phyloP scores from a whole-genome alignment of 257 asterid genomes.

The Buddleja alternifolia region DNA sequence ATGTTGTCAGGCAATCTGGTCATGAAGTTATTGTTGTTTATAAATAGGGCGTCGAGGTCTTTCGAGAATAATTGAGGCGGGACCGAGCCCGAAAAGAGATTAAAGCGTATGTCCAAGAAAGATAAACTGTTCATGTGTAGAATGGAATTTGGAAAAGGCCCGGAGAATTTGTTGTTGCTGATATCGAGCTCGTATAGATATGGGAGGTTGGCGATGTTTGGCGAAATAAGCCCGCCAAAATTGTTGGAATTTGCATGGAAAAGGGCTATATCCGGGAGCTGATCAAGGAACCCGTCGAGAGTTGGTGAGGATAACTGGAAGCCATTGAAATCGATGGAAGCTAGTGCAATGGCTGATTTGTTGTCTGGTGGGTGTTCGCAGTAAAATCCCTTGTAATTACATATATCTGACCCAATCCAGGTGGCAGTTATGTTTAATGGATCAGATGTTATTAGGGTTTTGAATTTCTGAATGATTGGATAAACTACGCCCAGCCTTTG shows the following conservation, averaged over 20 bases:
- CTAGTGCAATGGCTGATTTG: slow-evolving; percentile 69
- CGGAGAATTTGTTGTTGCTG: slow-evolving; percentile 73
- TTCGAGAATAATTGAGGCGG: slow-evolving; percentile 60
- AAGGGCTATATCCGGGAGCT: slow-evolving; percentile 72
- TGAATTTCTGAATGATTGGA: slow-evolving; percentile 69
- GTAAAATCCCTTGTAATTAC: slow-evolving; percentile 68
- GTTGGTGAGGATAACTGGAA: slow-evolving; percentile 63
- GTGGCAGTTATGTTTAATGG: slow-evolving; percentile 66
- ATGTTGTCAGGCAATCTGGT: slow-evolving; percentile 50
- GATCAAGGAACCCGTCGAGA: slow-evolving; percentile 70
- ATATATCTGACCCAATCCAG: slow-evolving; percentile 69
- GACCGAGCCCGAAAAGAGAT: slow-evolving; percentile 63
- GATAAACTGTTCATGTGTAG: slow-evolving; percentile 48
- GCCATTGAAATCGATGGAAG: slow-evolving; percentile 80
- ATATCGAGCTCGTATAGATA: slow-evolving; percentile 75
- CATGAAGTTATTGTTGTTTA: slow-evolving; percentile 68
- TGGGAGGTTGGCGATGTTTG: slow-evolving; percentile 47
- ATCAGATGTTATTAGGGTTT: slow-evolving; percentile 55
- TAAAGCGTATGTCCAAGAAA: slow-evolving; percentile 72
- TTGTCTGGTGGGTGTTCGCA: slow-evolving; percentile 81
- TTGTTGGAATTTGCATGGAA: slow-evolving; percentile 84
- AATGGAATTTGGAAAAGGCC: slow-evolving; percentile 60
- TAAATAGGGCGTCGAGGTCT: slow-evolving; percentile 56
- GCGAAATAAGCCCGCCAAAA: slow-evolving; percentile 56
- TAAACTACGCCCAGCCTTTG: slow-evolving; percentile 63